A percentile compares a stretch with the other conserved stretches of the same genome.
phyloP scores from a whole-genome alignment of 768 basidiomycete genomes.

The Candolleomyces eurysporus region DNA sequence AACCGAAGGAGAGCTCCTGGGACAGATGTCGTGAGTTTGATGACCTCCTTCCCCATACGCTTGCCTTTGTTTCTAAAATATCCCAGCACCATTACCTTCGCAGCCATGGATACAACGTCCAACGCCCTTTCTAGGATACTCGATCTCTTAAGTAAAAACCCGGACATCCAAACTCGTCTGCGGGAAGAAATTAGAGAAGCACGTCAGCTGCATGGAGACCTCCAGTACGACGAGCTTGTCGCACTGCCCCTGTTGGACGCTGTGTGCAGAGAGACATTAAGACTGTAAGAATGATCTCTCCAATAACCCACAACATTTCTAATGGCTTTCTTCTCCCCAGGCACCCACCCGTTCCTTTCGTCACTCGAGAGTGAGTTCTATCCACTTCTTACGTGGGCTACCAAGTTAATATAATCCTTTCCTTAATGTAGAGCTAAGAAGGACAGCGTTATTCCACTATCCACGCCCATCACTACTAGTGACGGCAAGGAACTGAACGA shows the following conservation, averaged over 20 bases:
- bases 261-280: constrained; percentile 35
- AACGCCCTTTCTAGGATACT: constrained; percentile 19
- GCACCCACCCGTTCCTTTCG: constrained; percentile 22
- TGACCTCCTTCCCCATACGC: neutral
- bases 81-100: constrained; percentile 22
- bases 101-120: constrained; percentile 23
- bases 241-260: constrained; percentile 36
- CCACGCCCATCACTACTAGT: constrained; percentile 19
- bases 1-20: constrained; percentile 34
- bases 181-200: constrained; percentile 20
- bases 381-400: neutral
- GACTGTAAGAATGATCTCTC: constrained; percentile 24
- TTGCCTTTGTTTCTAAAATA: neutral
- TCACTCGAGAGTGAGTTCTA: constrained; percentile 15
- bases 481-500: constrained; percentile 25
- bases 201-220: constrained; percentile 20
- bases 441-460: constrained; percentile 23
- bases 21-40: constrained; percentile 21
- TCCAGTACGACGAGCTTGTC: constrained; percentile 37
- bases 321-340: neutral
- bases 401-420: neutral
- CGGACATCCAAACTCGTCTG: constrained; percentile 19
- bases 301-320: neutral
- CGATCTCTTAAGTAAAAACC: constrained; percentile 15
- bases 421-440: constrained; percentile 14